Percentiles rank a stretch among this genome's conserved stretches.
Conservation (phyloP, 306 rosid species). For the Pyrus bretschneideri region DNA sequence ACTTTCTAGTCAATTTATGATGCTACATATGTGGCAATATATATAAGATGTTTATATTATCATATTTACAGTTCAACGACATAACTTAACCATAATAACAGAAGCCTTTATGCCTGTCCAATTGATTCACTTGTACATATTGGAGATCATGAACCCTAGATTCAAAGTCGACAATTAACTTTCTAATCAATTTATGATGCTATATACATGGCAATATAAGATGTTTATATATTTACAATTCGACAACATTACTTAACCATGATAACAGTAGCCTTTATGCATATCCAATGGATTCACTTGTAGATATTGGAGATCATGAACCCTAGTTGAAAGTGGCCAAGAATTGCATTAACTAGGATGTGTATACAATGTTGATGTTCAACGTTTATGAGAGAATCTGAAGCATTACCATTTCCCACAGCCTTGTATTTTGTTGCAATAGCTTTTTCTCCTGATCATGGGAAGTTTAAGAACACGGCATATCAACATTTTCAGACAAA, state of each 20-base stretch:
- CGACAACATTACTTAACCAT: not conserved
- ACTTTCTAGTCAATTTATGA: too few species aligned
- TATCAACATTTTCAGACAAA: not conserved
- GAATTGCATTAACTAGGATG: not conserved
- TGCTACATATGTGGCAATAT: too few species aligned
- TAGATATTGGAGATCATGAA: not conserved
- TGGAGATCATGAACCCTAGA: too few species aligned
- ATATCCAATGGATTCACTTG: not conserved
- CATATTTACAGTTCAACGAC: not conserved
- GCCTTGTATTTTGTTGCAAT: slow-evolving; percentile 48
- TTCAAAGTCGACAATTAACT: too few species aligned
- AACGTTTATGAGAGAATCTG: not conserved
- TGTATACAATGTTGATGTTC: not conserved
- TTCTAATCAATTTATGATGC: too few species aligned
- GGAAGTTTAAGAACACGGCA: not conserved
- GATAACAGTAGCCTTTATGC: not conserved
- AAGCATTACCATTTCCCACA: slow-evolving; percentile 39
- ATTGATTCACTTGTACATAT: too few species aligned
- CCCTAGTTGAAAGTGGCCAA: not conserved
- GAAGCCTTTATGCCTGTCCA: too few species aligned
- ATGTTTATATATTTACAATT: not conserved
- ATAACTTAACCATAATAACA: too few species aligned
- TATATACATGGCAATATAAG: too few species aligned
- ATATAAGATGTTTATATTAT: not conserved
- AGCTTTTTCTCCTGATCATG: slow-evolving; percentile 47